Conservation (phyloP, 1,284 basidiomycete species). For the Fistulinella cinereoalba region DNA sequence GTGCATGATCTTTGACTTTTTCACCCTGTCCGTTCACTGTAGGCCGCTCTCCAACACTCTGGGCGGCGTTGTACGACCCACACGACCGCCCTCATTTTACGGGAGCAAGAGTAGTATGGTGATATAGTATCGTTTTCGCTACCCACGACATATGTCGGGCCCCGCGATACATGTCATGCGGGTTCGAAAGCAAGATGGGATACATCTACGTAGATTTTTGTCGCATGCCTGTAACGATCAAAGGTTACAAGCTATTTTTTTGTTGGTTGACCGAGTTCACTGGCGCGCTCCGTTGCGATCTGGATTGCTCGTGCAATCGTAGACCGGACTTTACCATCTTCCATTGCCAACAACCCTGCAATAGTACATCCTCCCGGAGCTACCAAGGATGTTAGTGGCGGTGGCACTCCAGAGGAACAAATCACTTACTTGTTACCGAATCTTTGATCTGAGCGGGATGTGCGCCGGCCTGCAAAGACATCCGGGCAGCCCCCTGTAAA, state of each 20-base stretch:
- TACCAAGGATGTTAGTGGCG: slow-evolving; percentile 32
- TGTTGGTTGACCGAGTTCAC: slow-evolving; percentile 66
- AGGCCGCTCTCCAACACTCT: slow-evolving; percentile 80
- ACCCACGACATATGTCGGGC: slow-evolving; percentile 32
- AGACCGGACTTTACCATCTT: slow-evolving; percentile 91
- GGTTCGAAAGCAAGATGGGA: slow-evolving; percentile 35
- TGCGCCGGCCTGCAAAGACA: slow-evolving; percentile 84
- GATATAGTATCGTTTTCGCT: slow-evolving; percentile 22
- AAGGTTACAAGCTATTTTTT: slow-evolving; percentile 37
- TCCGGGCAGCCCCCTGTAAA: slow-evolving; percentile 94
- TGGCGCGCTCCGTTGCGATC: slow-evolving; percentile 85
- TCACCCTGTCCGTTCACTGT: neutral
- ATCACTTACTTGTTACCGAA: slow-evolving; percentile 85
- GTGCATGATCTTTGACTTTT: slow-evolving; percentile 2
- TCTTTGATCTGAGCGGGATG: slow-evolving; percentile 99
- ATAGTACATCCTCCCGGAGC: slow-evolving; percentile 99
- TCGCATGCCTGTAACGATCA: neutral
- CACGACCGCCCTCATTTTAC: slow-evolving; percentile 87
- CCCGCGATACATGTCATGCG: slow-evolving; percentile 13
- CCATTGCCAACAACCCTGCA: slow-evolving; percentile 90
- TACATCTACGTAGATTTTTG: slow-evolving; percentile 21
- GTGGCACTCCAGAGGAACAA: neutral
- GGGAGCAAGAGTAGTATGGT: slow-evolving; percentile 58
- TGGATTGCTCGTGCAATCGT: slow-evolving; percentile 97
- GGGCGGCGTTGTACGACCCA: slow-evolving; percentile 64